Evolutionary conservation across 192 early-diverging fungal genomes (phyloP).

Genomic region (Backusella tarrabulga): DNA sequence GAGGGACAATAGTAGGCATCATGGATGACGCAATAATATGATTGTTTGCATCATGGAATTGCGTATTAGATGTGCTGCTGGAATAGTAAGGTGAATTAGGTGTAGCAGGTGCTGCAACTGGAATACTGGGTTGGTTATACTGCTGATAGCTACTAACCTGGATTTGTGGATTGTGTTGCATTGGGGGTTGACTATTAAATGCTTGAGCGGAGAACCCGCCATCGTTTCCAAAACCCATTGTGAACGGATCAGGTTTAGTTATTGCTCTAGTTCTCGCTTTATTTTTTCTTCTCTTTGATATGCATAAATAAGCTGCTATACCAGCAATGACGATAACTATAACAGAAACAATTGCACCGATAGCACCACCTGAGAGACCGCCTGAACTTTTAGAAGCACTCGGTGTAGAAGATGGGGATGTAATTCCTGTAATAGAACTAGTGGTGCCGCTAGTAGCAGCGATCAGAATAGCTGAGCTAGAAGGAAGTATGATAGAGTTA

Average conservation of each 20-base stretch:
- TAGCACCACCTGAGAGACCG: conserved; percentile 26
- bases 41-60: conserved; percentile 20
- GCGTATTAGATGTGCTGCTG: not conserved
- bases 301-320: conserved; percentile 16
- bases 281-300: conserved; percentile 17
- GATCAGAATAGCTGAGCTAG: not conserved
- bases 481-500: not conserved
- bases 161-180: not conserved
- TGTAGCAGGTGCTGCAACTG: not conserved
- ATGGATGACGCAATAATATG: not conserved
- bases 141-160: not conserved
- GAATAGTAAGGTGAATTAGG: conserved; percentile 6
- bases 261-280: not conserved
- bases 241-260: conserved; percentile 30
- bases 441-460: not conserved
- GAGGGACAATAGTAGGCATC: not conserved
- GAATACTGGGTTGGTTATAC: not conserved
- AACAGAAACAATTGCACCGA: conserved; percentile 31
- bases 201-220: not conserved
- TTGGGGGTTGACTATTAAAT: not conserved
- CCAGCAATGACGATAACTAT: conserved; percentile 20
- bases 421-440: not conserved
- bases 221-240: conserved; percentile 36
- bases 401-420: not conserved
- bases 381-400: not conserved